phyloP scores from a whole-genome alignment of 768 basidiomycete genomes.

The Vararia minispora region DNA sequence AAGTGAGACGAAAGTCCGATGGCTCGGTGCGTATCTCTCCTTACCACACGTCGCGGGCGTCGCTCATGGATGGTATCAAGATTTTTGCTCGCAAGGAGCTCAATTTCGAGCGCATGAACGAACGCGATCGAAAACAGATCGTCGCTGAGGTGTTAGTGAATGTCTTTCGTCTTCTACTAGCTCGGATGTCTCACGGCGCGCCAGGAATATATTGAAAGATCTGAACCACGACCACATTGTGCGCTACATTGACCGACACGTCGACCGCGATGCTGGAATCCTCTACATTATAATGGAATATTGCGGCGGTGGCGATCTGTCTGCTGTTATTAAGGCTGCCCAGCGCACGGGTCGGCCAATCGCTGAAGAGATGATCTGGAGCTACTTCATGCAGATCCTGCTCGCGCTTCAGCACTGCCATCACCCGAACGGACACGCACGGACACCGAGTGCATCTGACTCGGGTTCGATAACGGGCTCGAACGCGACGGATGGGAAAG shows the following conservation, averaged over 20 bases:
- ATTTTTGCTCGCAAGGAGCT: slow-evolving; percentile 89
- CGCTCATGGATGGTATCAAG: slow-evolving; percentile 24
- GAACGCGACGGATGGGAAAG: slow-evolving; percentile 29
- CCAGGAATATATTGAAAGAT: slow-evolving; percentile 92
- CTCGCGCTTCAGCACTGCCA: slow-evolving; percentile 90
- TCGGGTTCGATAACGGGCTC: too few species aligned
- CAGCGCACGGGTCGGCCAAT: slow-evolving; percentile 58
- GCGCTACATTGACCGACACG: slow-evolving; percentile 84
- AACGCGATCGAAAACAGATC: slow-evolving; percentile 93
- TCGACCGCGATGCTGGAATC: slow-evolving; percentile 83
- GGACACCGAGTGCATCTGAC: slow-evolving; percentile 38
- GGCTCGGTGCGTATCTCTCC: slow-evolving; percentile 48
- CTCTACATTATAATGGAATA: slow-evolving; percentile 99
- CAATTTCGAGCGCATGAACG: slow-evolving; percentile 95
- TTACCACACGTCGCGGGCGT: background rate
- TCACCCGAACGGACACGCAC: slow-evolving; percentile 46
- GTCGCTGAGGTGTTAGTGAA: slow-evolving; percentile 88
- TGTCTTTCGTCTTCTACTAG: background rate
- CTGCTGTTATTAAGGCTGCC: slow-evolving; percentile 74
- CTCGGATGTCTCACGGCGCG: background rate
- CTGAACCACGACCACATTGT: slow-evolving; percentile 94
- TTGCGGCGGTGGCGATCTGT: slow-evolving; percentile 94
- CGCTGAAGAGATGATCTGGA: slow-evolving; percentile 91
- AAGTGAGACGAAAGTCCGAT: slow-evolving; percentile 79
- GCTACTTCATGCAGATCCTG: slow-evolving; percentile 88